Evolutionary conservation across 2,329 filamentous ascomycete genomes (phyloP).

Genomic region (Chaetoscypha palmicola): DNA sequence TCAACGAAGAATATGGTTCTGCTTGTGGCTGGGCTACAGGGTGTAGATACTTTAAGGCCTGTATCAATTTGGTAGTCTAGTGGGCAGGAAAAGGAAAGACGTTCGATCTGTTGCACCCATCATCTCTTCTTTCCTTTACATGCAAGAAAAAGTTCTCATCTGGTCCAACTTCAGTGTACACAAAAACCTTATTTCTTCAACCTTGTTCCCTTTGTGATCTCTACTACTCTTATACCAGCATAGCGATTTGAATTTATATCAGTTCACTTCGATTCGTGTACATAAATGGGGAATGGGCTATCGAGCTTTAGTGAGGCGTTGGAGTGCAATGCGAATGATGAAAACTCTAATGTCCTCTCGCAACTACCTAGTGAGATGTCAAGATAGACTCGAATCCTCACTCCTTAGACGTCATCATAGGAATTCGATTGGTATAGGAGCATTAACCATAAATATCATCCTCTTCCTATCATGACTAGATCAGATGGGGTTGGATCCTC

Average conservation of each 20-base stretch:
- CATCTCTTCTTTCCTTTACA: conserved; percentile 11
- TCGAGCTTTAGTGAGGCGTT: conserved; percentile 1
- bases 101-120: conserved; percentile 28
- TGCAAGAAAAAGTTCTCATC: conserved; percentile 10
- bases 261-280: conserved; percentile 21
- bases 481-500: no score
- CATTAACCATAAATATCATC: no score
- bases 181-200: conserved; percentile 15
- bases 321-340: conserved; percentile 1
- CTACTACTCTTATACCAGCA: conserved; percentile 11
- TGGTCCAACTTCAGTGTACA: conserved; percentile 12
- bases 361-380: neutral
- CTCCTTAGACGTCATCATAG: neutral
- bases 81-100: conserved; percentile 24
- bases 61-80: conserved; percentile 23
- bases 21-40: conserved; percentile 25
- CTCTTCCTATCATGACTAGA: no score
- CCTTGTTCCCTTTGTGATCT: conserved; percentile 14
- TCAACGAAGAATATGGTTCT: conserved; percentile 20
- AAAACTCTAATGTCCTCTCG: neutral
- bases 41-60: conserved; percentile 18
- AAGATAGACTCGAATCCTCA: neutral
- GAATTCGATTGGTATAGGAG: no score
- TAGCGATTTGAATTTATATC: conserved; percentile 21
- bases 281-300: conserved; percentile 12